Evolutionary conservation across 352 stramenopile species (phyloP).

Genomic region (Pythium diclinum): DNA sequence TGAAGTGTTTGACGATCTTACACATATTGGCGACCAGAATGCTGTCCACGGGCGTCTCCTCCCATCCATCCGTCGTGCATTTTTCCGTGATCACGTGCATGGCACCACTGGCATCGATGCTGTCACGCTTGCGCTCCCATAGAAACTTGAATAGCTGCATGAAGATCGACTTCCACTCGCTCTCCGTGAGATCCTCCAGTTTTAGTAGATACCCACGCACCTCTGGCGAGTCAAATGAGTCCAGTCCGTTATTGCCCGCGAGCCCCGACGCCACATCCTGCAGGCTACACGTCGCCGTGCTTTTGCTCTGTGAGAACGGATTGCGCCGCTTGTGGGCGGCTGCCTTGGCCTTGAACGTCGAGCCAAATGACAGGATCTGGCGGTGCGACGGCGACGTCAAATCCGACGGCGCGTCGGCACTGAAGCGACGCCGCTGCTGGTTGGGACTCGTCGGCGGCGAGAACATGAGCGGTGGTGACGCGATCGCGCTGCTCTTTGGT

Average conservation of each 20-base stretch:
- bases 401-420: constrained; percentile 10
- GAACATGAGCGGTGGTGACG: constrained; percentile 17
- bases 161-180: constrained; percentile 76
- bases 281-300: constrained; percentile 6
- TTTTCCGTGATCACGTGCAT: constrained; percentile 13
- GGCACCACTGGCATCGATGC: neutral
- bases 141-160: constrained; percentile 54
- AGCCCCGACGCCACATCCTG: constrained; percentile 14
- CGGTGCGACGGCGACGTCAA: constrained; percentile 18
- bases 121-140: constrained; percentile 21
- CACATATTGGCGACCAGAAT: constrained; percentile 70
- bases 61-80: constrained; percentile 16
- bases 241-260: neutral
- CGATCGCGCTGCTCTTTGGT: neutral
- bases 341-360: constrained; percentile 19
- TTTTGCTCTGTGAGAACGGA: constrained; percentile 10
- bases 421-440: constrained; percentile 20
- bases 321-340: constrained; percentile 14
- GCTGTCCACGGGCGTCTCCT: constrained; percentile 41
- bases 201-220: constrained; percentile 62
- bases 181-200: constrained; percentile 59
- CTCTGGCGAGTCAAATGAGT: constrained; percentile 24
- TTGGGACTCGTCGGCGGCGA: constrained; percentile 18
- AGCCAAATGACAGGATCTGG: constrained; percentile 26
- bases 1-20: constrained; percentile 64